Evolutionary conservation across 164 flowering plant species (phyloP).

Genomic region (Pachysandra terminalis): DNA sequence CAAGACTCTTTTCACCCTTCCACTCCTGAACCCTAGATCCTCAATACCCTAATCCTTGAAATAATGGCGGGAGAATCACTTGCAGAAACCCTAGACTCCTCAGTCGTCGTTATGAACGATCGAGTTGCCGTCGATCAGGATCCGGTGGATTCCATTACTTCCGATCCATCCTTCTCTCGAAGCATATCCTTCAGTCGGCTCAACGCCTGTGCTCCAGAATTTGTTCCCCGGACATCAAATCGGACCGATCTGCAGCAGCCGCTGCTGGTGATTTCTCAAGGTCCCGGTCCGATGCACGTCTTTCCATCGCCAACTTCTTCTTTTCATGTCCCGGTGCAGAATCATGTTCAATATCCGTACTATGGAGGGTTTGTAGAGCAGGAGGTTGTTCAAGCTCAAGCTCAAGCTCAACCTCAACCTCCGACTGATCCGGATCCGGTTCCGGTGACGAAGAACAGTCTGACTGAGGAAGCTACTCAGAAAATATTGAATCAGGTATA

Average conservation of each 20-base stretch:
- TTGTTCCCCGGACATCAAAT: slow-evolving; percentile 41
- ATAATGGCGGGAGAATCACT: not conserved
- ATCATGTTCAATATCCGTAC: slow-evolving; percentile 28
- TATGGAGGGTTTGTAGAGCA: slow-evolving; percentile 27
- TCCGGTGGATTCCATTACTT: slow-evolving; percentile 9
- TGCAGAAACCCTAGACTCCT: slow-evolving; percentile 21
- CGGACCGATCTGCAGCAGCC: slow-evolving; percentile 24
- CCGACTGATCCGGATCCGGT: slow-evolving; percentile 27
- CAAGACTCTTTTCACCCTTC: not conserved
- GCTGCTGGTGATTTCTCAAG: slow-evolving; percentile 21
- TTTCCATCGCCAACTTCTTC: slow-evolving; percentile 32
- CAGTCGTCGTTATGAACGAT: slow-evolving; percentile 4
- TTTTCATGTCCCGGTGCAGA: slow-evolving; percentile 28
- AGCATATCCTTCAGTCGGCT: slow-evolving; percentile 53
- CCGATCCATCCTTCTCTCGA: slow-evolving; percentile 42
- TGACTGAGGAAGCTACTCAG: slow-evolving; percentile 49
- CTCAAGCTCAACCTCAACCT: slow-evolving; percentile 14
- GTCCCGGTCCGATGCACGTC: slow-evolving; percentile 30
- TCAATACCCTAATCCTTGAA: not conserved
- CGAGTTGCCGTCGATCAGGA: slow-evolving; percentile 5
- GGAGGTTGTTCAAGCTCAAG: slow-evolving; percentile 23
- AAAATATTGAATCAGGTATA: slow-evolving; percentile 73
- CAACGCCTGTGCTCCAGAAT: slow-evolving; percentile 83
- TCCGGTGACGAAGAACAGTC: slow-evolving; percentile 22
- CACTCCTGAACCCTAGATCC: not conserved